phyloP scores from a whole-genome alignment of 441 rosid species.

The Hura crepitans region DNA sequence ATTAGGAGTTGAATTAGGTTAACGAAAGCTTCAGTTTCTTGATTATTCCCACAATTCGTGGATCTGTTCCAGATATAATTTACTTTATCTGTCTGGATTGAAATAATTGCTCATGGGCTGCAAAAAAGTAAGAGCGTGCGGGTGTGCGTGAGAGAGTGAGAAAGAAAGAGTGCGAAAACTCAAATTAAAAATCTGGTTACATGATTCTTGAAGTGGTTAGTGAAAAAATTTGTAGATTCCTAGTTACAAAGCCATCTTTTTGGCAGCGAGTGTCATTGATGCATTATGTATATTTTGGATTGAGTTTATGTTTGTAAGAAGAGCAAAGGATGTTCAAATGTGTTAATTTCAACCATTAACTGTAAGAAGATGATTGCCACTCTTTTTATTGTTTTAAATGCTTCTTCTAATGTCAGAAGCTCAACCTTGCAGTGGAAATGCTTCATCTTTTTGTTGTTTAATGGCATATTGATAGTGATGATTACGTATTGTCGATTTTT shows the following conservation, averaged over 20 bases:
- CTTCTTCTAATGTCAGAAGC: background rate
- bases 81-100: too few species aligned
- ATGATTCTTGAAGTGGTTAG: background rate
- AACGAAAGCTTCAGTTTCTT: background rate
- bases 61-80: too few species aligned
- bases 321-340: too few species aligned
- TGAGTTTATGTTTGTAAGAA: too few species aligned
- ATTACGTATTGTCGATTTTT: background rate
- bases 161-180: background rate
- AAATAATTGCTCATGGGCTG: too few species aligned
- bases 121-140: too few species aligned
- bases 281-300: too few species aligned
- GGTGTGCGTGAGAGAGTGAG: too few species aligned
- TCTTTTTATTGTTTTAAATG: too few species aligned
- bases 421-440: background rate
- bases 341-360: too few species aligned
- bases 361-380: too few species aligned
- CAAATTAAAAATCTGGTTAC: background rate
- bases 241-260: background rate
- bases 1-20: background rate
- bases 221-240: background rate
- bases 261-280: background rate
- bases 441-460: background rate
- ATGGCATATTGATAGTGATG: conserved; percentile 1
- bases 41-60: background rate